A percentile compares a stretch with the other conserved stretches of the same genome.
phyloP scores from a whole-genome alignment of 495 filamentous ascomycete species.

The Geopyxis carbonaria region DNA sequence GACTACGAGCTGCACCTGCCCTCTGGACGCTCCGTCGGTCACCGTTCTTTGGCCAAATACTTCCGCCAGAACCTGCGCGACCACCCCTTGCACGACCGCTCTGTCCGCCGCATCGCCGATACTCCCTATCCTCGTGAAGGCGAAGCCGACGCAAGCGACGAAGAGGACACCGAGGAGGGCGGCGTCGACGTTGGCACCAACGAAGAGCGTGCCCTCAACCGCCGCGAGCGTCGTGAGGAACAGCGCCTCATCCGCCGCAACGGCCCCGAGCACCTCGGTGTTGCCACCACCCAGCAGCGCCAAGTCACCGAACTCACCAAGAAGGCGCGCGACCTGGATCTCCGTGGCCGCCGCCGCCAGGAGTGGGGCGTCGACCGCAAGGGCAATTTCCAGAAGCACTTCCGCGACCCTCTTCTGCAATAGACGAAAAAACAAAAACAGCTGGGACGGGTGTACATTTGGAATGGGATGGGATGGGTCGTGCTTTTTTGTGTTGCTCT shows the following conservation, averaged over 20 bases:
- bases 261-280: conserved; percentile 59
- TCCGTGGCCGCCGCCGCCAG: conserved; percentile 40
- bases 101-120: conserved; percentile 19
- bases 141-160: conserved; percentile 34
- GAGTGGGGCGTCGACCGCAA: conserved; percentile 46
- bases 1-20: conserved; percentile 93
- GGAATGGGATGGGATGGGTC: not conserved
- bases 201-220: conserved; percentile 15
- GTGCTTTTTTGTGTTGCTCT: not conserved
- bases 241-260: conserved; percentile 53
- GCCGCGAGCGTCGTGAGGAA: conserved; percentile 28
- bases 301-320: conserved; percentile 47
- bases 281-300: conserved; percentile 49
- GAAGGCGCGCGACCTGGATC: conserved; percentile 43
- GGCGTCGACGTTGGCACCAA: conserved; percentile 18
- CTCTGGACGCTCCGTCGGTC: conserved; percentile 73
- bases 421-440: not conserved
- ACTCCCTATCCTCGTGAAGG: conserved; percentile 21
- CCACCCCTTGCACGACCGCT: conserved; percentile 16
- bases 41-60: conserved; percentile 68
- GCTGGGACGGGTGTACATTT: not conserved
- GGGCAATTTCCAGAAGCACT: conserved; percentile 61
- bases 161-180: conserved; percentile 24
- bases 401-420: conserved; percentile 37
- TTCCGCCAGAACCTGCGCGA: conserved; percentile 69